Evolutionary conservation across 441 rosid species (phyloP).

Genomic region (Omphalea diandra): DNA sequence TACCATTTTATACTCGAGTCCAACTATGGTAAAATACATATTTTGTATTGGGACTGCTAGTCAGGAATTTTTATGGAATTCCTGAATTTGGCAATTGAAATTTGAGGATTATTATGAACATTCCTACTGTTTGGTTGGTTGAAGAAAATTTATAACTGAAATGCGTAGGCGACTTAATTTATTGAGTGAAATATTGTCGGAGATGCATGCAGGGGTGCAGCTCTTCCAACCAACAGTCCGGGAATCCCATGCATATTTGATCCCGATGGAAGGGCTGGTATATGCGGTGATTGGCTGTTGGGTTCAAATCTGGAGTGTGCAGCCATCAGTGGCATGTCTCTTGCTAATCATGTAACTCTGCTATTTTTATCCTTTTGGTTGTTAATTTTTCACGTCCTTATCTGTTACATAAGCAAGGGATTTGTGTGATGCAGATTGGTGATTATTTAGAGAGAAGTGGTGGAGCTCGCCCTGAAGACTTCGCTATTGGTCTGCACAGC

Average conservation of each 20-base stretch:
- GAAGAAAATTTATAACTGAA: too few species aligned
- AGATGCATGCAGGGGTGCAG: slow-evolving; percentile 73
- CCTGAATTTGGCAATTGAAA: neutral
- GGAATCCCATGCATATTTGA: slow-evolving; percentile 74
- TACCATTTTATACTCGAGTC: slow-evolving; percentile 53
- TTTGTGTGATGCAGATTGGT: slow-evolving; percentile 47
- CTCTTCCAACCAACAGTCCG: slow-evolving; percentile 76
- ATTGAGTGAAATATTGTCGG: neutral
- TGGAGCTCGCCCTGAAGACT: slow-evolving; percentile 52
- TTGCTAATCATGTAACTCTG: slow-evolving; percentile 62
- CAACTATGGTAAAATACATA: slow-evolving; percentile 70
- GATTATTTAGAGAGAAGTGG: slow-evolving; percentile 57
- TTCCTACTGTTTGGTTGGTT: neutral
- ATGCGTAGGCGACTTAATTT: too few species aligned
- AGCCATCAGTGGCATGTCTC: slow-evolving; percentile 81
- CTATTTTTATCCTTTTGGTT: neutral
- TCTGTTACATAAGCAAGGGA: neutral
- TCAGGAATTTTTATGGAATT: neutral
- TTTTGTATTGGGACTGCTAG: too few species aligned
- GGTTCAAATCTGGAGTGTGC: slow-evolving; percentile 89
- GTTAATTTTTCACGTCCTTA: too few species aligned
- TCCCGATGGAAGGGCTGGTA: slow-evolving; percentile 87
- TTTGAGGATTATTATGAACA: too few species aligned
- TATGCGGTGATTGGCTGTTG: slow-evolving; percentile 91
- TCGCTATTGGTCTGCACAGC: slow-evolving; percentile 58